Conservation (phyloP, 2,329 filamentous ascomycete species). For the Madurella fahalii region DNA sequence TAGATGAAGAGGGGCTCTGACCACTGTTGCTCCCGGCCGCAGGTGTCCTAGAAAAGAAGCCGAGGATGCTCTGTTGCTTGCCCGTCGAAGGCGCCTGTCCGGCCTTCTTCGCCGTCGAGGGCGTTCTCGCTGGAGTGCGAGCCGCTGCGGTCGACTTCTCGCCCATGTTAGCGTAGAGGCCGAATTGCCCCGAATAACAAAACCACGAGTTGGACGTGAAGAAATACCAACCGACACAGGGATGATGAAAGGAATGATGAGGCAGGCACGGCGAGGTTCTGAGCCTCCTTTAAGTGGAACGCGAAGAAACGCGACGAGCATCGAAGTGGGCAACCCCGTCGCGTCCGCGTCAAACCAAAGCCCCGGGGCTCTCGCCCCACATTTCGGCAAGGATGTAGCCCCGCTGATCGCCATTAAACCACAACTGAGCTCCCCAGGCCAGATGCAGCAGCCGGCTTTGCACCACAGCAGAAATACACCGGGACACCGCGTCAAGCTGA, state of each 20-base stretch:
- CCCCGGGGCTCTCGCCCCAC: not conserved
- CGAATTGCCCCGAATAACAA: not conserved
- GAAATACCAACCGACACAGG: not conserved
- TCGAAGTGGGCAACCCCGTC: slow-evolving; percentile 9
- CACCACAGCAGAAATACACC: too few relatives aligned
- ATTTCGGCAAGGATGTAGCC: not conserved
- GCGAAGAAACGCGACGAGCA: slow-evolving; percentile 24
- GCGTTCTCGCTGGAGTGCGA: slow-evolving; percentile 36
- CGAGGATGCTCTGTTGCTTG: slow-evolving; percentile 70
- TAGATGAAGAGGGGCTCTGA: slow-evolving; percentile 26
- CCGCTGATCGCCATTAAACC: too few relatives aligned
- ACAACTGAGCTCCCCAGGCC: too few relatives aligned
- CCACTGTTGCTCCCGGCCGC: slow-evolving; percentile 36
- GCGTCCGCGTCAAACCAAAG: slow-evolving; percentile 17
- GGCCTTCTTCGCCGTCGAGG: slow-evolving; percentile 37
- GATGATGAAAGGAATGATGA: not conserved
- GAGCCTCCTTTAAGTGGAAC: slow-evolving; percentile 18
- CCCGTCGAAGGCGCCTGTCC: slow-evolving; percentile 43
- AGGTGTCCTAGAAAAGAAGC: slow-evolving; percentile 69
- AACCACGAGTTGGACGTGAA: not conserved
- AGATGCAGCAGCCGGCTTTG: too few relatives aligned
- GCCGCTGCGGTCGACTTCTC: slow-evolving; percentile 28
- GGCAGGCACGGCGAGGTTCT: not conserved
- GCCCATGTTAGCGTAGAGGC: slow-evolving; percentile 25
- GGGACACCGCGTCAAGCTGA: too few relatives aligned